phyloP scores from a whole-genome alignment of 768 basidiomycete species.

The Lactifluus echinatus region DNA sequence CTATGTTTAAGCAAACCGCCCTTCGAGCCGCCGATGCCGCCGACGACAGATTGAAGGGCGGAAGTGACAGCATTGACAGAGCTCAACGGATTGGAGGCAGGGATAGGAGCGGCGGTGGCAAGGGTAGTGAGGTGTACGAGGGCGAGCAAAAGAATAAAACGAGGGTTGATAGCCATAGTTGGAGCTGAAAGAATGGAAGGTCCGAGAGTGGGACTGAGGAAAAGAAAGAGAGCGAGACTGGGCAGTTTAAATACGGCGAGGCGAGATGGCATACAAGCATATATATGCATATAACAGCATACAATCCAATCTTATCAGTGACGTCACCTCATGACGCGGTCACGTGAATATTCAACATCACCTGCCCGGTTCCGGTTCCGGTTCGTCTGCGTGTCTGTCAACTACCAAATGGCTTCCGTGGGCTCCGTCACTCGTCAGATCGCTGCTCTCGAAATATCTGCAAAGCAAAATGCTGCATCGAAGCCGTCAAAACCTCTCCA shows the following conservation, averaged over 20 bases:
- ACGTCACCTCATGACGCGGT: constrained; percentile 1
- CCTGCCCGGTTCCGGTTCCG: no score
- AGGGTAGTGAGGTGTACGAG: constrained; percentile 8
- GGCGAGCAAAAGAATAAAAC: constrained; percentile 14
- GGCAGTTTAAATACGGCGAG: neutral
- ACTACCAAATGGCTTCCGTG: constrained; percentile 39
- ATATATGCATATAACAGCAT: no score
- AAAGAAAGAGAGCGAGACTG: neutral
- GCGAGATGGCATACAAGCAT: neutral
- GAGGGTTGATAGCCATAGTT: constrained; percentile 14
- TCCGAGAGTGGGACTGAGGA: neutral
- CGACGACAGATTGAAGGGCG: no score
- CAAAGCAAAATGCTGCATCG: constrained; percentile 35
- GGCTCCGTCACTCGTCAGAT: constrained; percentile 56
- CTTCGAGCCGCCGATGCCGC: no score
- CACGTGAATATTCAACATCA: constrained; percentile 14
- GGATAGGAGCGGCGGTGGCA: neutral
- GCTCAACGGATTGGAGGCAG: neutral
- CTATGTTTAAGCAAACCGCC: no score
- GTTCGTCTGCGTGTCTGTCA: no score
- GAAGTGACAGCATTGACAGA: no score
- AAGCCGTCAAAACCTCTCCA: constrained; percentile 29
- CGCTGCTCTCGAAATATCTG: constrained; percentile 55
- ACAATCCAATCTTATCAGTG: no score
- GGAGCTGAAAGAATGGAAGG: constrained; percentile 4